phyloP scores from a whole-genome alignment of 768 basidiomycete genomes.

The Austroboletus eburneus region DNA sequence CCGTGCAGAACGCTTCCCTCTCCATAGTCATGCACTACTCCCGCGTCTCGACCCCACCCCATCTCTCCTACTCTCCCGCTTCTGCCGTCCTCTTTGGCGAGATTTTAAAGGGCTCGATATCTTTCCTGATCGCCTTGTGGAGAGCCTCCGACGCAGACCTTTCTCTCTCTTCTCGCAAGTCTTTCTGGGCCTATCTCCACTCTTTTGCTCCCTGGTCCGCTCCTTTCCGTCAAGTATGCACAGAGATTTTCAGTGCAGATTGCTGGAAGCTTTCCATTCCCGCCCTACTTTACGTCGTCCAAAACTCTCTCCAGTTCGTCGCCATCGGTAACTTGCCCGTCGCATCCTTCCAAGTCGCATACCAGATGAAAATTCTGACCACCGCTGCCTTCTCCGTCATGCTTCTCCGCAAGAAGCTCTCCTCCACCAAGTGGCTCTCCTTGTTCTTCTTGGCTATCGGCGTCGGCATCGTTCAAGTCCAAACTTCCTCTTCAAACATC shows the following conservation, averaged over 20 bases:
- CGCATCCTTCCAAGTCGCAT: conserved; percentile 96
- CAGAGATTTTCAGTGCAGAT: conserved; percentile 82
- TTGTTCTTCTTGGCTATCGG: conserved; percentile 87
- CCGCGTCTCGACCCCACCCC: conserved; percentile 76
- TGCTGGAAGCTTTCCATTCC: conserved; percentile 99
- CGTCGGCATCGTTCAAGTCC: conserved; percentile 93
- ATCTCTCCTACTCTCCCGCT: conserved; percentile 87
- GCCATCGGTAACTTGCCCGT: conserved; percentile 94
- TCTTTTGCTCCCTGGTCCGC: conserved; percentile 43
- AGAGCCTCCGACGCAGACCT: conserved; percentile 44
- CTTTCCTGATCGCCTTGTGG: conserved; percentile 77
- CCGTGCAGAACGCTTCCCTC: conserved; percentile 91
- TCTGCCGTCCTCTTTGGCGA: conserved; percentile 94
- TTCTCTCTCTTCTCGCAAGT: conserved; percentile 39
- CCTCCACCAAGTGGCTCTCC: conserved; percentile 78
- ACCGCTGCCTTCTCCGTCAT: conserved; percentile 90
- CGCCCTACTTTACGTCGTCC: conserved; percentile 91
- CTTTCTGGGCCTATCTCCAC: conserved; percentile 34
- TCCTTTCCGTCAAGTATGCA: conserved; percentile 53
- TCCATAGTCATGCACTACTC: conserved; percentile 99
- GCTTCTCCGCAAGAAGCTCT: conserved; percentile 72
- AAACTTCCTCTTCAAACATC: conserved; percentile 45
- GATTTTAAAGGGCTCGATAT: conserved; percentile 89
- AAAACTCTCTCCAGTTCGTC: conserved; percentile 96
- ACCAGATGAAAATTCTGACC: conserved; percentile 98